These are phyloP conservation scores for Podila epicladia DNA, from an alignment of 192 early-diverging fungal genomes.

Conservation along the genomic window DNA sequence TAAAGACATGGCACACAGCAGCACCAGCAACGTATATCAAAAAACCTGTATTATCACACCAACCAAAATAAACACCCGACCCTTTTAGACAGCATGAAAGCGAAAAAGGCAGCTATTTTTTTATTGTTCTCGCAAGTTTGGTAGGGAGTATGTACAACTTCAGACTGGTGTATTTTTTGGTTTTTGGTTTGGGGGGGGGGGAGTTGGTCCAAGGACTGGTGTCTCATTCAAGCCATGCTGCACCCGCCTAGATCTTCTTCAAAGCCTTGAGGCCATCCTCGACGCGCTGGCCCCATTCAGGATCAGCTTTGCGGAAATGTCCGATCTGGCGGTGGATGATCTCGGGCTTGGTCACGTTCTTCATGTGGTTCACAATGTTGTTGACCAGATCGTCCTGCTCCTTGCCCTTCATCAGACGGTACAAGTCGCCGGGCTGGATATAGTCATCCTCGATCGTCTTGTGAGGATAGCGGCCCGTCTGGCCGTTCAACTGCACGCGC, in stretches of 20 bases:
- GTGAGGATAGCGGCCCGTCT: constrained; percentile 70
- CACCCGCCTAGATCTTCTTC: constrained; percentile 4
- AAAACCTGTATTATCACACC: too few relatives aligned
- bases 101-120: not conserved
- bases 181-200: not conserved
- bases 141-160: not conserved
- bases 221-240: too few relatives aligned
- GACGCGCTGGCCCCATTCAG: constrained; percentile 76
- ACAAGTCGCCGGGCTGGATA: constrained; percentile 72
- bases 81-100: too few relatives aligned
- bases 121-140: not conserved
- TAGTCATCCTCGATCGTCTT: constrained; percentile 69
- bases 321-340: constrained; percentile 76
- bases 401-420: constrained; percentile 69
- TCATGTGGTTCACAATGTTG: constrained; percentile 71
- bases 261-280: constrained; percentile 57
- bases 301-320: constrained; percentile 78
- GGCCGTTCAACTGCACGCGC: constrained; percentile 57
- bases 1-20: constrained; percentile 13
- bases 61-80: too few relatives aligned
- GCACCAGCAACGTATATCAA: not conserved
- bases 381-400: constrained; percentile 69
- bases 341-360: constrained; percentile 64
- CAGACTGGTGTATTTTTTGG: not conserved
- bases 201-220: too few relatives aligned